Percentiles rank a stretch among this genome's conserved stretches.
Conservation (phyloP, 192 early-diverging fungal species). For the Backusella westeae region DNA sequence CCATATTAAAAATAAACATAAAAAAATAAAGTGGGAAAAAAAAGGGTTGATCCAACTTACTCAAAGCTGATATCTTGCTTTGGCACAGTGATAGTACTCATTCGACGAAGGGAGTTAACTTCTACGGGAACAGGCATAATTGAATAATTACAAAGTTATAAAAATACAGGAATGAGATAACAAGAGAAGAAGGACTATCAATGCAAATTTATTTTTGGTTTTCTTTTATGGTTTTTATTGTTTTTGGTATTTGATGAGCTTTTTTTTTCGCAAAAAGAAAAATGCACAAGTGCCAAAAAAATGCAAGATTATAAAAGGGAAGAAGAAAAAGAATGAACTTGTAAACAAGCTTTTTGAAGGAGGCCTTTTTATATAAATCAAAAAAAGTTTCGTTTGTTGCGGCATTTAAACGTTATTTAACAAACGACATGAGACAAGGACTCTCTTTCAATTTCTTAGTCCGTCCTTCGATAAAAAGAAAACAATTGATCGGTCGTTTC, state of each 20-base stretch:
- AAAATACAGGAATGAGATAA: background rate
- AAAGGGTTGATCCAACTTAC: conserved; percentile 23
- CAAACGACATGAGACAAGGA: conserved; percentile 11
- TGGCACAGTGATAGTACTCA: conserved; percentile 32
- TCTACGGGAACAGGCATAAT: conserved; percentile 38
- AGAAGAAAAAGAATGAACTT: background rate
- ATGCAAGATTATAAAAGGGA: background rate
- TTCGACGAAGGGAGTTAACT: conserved; percentile 22
- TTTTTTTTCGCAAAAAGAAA: background rate
- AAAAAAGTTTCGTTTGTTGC: conserved; percentile 7
- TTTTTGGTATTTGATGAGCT: background rate
- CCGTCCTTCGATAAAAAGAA: background rate
- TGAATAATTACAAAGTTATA: background rate
- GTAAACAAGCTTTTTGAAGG: background rate
- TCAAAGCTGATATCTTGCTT: conserved; percentile 38
- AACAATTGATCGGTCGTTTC: conserved; percentile 1
- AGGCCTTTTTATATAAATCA: conserved; percentile 1
- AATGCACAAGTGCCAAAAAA: conserved; percentile 8
- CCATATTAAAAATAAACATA: background rate
- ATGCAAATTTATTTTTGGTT: background rate
- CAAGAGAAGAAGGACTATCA: conserved; percentile 1
- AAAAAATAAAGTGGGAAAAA: background rate
- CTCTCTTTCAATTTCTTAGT: background rate
- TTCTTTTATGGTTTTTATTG: background rate
- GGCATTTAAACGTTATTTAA: conserved; percentile 8